Conservation (phyloP, 1,139 yeast species). For the Debaryomyces robertsiae region DNA sequence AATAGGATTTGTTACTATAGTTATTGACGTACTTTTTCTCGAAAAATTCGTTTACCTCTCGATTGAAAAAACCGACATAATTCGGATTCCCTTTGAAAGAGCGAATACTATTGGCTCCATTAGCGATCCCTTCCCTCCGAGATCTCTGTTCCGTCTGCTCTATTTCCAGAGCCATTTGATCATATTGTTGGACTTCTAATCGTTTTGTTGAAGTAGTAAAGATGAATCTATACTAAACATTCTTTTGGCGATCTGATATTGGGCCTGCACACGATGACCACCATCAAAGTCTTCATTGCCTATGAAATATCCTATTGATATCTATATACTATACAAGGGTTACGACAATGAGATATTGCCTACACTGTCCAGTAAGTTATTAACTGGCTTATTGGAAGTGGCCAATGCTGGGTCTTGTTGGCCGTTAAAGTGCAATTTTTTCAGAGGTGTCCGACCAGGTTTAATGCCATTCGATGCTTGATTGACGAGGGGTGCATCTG, state of each 20-base stretch:
- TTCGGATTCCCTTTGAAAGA: constrained; percentile 24
- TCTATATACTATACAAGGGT: neutral
- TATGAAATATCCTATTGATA: neutral
- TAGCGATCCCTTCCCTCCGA: constrained; percentile 5
- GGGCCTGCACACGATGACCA: neutral
- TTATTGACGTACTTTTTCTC: constrained; percentile 1
- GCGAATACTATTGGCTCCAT: constrained; percentile 14
- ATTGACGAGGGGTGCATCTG: constrained; percentile 7
- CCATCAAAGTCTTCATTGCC: neutral
- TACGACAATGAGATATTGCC: constrained; percentile 2
- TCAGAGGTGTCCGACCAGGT: neutral
- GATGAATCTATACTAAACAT: neutral
- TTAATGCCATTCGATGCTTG: neutral
- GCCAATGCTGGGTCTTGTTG: neutral
- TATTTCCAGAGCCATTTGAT: constrained; percentile 1
- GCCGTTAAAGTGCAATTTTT: neutral
- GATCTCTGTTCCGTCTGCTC: neutral
- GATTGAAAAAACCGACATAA: constrained; percentile 27
- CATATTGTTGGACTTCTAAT: constrained; percentile 3
- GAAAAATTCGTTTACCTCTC: constrained; percentile 22
- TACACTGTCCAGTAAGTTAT: constrained; percentile 5
- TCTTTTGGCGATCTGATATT: constrained; percentile 2
- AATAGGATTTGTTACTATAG: constrained; percentile 6
- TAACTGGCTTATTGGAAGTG: neutral
- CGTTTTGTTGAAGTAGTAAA: neutral